Base-by-base conservation (phyloP, 305 asterid genomes). In the Vinca major region DNA sequence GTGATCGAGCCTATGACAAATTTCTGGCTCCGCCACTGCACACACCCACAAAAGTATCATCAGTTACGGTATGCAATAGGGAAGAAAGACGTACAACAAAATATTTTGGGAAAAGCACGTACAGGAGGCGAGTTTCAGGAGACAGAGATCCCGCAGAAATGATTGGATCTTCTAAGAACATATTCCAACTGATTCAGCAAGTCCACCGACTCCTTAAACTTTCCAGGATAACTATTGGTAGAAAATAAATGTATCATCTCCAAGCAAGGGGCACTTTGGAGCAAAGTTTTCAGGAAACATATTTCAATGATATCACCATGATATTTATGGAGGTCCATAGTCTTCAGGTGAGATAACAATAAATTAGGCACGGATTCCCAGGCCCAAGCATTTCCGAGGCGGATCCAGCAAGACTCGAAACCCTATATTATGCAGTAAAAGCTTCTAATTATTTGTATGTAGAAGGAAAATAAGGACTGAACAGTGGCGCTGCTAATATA, bases 271-370 rank as follows among this genome's bases (percentile, higher is more conserved):
- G 85, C 85, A 65, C 49, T 57, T 51, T 78, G 62, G 71, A 82
- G 78, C 16, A 84, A 78, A 74, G 67, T 70, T 71, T 67, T 72
- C 67, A 84, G 67, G 53, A 84, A 74, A 60, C 67, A 58, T 33
- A 84, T 73, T 78, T 84, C 89, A 41, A 63, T 55, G 45, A 69
- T 47, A 54, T 77, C 73, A 26, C 85, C 89, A 66, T 51, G 62
- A 70, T 80, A 77, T 58, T 80, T 67, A 72, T 56, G 63, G 72
- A 80, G 64, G 74, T 65, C 67, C 64, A 82, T 73, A 5, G 71
- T 80, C 79, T 74, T 85, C 66, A 85, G 82, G 65, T 76, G 68
- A 63, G 79, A 67, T 63, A 71, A 72, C 74, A 61, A 63, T 73
- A 80, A 69, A 14, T 58, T 51, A 9, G 83, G 80, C 1, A 71